These are phyloP conservation scores for Paradendryphiella salina DNA, from an alignment of 2,329 filamentous ascomycete genomes.

Conservation along the genomic window DNA sequence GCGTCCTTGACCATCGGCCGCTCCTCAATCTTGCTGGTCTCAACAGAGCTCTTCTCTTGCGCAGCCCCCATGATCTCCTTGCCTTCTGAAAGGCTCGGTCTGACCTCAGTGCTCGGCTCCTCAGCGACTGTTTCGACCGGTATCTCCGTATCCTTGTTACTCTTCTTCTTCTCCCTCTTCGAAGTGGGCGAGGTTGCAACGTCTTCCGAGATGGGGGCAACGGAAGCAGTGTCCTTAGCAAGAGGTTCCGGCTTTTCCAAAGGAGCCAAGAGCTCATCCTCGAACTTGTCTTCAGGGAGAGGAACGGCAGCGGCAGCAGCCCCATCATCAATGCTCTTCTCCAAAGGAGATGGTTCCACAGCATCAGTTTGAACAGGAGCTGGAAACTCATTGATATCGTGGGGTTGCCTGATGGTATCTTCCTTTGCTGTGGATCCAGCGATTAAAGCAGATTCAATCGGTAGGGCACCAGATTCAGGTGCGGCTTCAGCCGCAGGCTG, in stretches of 20 bases:
- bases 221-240: neutral
- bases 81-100: no score
- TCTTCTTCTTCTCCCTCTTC: constrained; percentile 19
- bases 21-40: neutral
- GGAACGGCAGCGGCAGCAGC: constrained; percentile 5
- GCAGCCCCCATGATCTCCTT: neutral
- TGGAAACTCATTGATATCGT: neutral
- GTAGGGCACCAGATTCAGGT: constrained; percentile 1
- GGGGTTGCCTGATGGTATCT: neutral
- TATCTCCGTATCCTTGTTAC: constrained; percentile 16
- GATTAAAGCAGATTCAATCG: neutral
- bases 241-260: neutral
- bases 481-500: constrained; percentile 2
- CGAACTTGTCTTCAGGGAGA: constrained; percentile 4
- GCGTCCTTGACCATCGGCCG: no score
- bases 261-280: constrained; percentile 1
- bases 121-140: constrained; percentile 10
- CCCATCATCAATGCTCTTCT: neutral
- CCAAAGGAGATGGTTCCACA: neutral
- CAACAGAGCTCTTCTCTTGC: neutral
- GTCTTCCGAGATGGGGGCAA: constrained; percentile 5
- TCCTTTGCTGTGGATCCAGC: neutral
- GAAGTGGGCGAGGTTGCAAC: neutral
- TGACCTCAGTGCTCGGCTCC: neutral
- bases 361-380: neutral